Evolutionary conservation across 192 early-diverging fungal species (phyloP).

Genomic region (Paraglomus brasilianum): DNA sequence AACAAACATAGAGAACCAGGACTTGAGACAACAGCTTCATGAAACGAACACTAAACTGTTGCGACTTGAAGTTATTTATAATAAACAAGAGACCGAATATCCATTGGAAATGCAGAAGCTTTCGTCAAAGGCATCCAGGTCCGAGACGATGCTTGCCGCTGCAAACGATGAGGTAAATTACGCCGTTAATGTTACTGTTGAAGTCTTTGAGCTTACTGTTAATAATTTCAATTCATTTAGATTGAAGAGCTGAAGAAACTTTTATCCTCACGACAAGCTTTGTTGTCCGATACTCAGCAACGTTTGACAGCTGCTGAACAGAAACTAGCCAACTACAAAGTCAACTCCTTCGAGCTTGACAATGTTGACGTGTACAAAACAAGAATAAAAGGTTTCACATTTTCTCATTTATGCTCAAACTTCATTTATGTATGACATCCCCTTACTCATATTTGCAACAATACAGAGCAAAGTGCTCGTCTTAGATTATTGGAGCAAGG

Average conservation of each 20-base stretch:
- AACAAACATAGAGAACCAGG: too few species aligned
- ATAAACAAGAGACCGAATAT: too few species aligned
- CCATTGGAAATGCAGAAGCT: too few species aligned
- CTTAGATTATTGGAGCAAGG: neutral
- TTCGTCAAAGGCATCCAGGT: neutral
- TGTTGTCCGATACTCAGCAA: slow-evolving; percentile 2
- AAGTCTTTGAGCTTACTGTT: neutral
- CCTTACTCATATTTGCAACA: neutral
- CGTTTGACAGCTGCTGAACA: slow-evolving; percentile 3
- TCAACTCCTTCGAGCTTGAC: slow-evolving; percentile 1
- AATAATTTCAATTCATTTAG: slow-evolving; percentile 1
- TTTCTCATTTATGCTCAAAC: neutral
- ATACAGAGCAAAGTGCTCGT: slow-evolving; percentile 1
- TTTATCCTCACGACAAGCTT: neutral
- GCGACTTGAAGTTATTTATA: too few species aligned
- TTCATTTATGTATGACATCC: neutral
- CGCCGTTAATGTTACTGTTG: neutral
- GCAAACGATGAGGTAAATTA: slow-evolving; percentile 16
- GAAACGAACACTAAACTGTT: too few species aligned
- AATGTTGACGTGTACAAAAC: neutral
- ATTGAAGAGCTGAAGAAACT: slow-evolving; percentile 3
- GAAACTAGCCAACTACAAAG: neutral
- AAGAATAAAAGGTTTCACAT: neutral
- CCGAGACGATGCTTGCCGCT: neutral
- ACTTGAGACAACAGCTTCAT: too few species aligned